Evolutionary conservation across 2,329 filamentous ascomycete genomes (phyloP), one percentile per base, ranked within the genome.

Genomic region (Endothia cerciana): DNA sequence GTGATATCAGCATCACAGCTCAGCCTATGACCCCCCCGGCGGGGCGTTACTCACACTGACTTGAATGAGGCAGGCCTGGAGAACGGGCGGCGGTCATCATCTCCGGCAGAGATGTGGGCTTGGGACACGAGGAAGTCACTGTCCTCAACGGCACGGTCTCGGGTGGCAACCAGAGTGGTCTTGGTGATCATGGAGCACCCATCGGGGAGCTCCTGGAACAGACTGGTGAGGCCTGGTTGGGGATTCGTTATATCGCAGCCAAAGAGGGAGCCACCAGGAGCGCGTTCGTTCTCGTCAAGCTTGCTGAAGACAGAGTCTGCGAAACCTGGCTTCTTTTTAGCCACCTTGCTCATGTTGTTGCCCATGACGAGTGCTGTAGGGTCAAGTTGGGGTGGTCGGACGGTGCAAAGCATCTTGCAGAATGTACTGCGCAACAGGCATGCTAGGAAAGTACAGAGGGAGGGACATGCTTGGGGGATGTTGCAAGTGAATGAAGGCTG

Each of bases 291-390:
- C 22, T 79, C 76, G 25, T 81, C 82, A 74, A 79, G 79, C 69
- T 76, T 81, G 0, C 82, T 83, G 40, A 81, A 72, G 2, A 80
- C 76, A 4, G 83, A 83, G 61, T 82, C 83, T 76, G 65, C 55
- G 13, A 67, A 55, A 30, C 53, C 67, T 67, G 40, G 10, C 4
- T 17, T 19, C 10, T 3, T 41, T 15, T 69, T 49, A 68, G 69
- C 33, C 28, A 8, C 13, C 19, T 33, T 36, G 19, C 4, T 13
- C 17, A 25, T n/a, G n/a, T 58, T 41, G 15, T 7, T 41, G 55
- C 19, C 55, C 55, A 40, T 40, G 10, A 13, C n/a, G 11, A 8
- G 5, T 15, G 17, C 15, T 36, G 15, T 19, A 19, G 51, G 33
- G 28, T n/a, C 4, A n/a, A 38, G n/a, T 11, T 47, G 7, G 5